These are phyloP conservation scores for Ananas comosus DNA, from an alignment of 176 grass and related monocot species.

Conservation along the genomic window DNA sequence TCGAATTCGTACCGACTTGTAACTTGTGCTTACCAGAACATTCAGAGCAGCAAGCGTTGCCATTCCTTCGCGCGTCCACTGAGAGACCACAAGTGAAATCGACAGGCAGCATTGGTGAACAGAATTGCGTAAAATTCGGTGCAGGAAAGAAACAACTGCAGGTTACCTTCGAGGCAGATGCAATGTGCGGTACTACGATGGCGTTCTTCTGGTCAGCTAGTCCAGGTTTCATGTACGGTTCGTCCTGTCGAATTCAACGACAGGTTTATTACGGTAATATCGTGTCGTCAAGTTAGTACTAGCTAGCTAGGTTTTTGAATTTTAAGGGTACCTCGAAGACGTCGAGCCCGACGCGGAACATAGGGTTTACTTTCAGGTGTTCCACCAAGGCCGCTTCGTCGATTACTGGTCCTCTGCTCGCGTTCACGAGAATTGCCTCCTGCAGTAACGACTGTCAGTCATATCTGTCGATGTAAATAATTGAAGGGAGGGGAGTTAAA, in stretches of 20 bases:
- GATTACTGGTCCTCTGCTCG: conserved; percentile 81
- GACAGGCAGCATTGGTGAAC: neutral
- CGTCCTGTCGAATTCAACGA: conserved; percentile 44
- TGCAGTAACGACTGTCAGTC: conserved; percentile 6
- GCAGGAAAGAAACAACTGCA: neutral
- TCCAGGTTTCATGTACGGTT: conserved; percentile 87
- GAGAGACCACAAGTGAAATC: conserved; percentile 3
- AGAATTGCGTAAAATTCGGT: neutral
- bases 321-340: conserved; percentile 61
- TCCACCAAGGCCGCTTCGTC: conserved; percentile 77
- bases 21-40: conserved; percentile 54
- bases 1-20: neutral
- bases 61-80: conserved; percentile 98
- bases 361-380: conserved; percentile 75
- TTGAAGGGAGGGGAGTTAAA: conserved; percentile 7
- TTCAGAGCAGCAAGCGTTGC: conserved; percentile 84
- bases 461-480: neutral
- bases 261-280: neutral
- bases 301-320: neutral
- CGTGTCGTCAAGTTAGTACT: neutral
- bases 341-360: conserved; percentile 91
- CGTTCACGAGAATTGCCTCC: conserved; percentile 87
- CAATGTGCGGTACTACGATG: conserved; percentile 79
- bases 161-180: conserved; percentile 82
- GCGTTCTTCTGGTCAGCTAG: conserved; percentile 86